phyloP scores from a whole-genome alignment of 2,329 filamentous ascomycete species.

The Aspergillus brunneoviolaceus region DNA sequence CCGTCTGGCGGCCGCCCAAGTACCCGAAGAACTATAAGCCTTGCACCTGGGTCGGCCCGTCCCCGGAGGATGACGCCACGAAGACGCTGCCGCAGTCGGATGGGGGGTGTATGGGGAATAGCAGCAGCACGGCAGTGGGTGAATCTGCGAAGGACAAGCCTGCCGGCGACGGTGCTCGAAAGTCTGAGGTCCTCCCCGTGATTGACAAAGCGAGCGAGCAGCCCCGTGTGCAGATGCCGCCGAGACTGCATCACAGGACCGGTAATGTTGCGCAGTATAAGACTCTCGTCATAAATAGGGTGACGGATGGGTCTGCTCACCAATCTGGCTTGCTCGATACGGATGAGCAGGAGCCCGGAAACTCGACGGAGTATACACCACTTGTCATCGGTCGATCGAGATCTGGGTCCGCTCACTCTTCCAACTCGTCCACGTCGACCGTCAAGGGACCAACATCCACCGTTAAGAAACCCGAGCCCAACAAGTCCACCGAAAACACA shows the following conservation, averaged over 20 bases:
- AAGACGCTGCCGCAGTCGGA: too few species aligned
- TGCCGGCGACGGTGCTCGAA: too few species aligned
- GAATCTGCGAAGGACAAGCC: too few species aligned
- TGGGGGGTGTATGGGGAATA: too few species aligned
- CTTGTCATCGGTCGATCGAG: background rate
- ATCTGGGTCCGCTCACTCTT: too few species aligned
- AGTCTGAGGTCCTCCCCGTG: too few species aligned
- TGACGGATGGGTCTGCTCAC: background rate
- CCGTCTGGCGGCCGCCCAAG: background rate
- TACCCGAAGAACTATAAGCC: background rate
- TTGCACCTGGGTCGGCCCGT: background rate
- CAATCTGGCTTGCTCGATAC: background rate
- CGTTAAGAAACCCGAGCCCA: background rate
- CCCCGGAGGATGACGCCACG: background rate
- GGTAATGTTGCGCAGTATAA: background rate
- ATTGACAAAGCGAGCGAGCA: too few species aligned
- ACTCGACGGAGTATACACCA: background rate
- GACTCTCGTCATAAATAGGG: background rate
- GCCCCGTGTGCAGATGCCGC: too few species aligned
- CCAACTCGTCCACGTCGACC: too few species aligned
- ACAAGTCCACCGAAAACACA: background rate
- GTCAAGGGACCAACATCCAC: too few species aligned
- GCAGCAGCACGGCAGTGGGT: too few species aligned
- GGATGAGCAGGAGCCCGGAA: background rate
- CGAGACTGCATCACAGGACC: background rate